A percentile compares a stretch with the other conserved stretches of the same genome.
These are phyloP conservation scores for Camellia oleifera DNA, from an alignment of 179 eudicot species.

Conservation along the genomic window DNA sequence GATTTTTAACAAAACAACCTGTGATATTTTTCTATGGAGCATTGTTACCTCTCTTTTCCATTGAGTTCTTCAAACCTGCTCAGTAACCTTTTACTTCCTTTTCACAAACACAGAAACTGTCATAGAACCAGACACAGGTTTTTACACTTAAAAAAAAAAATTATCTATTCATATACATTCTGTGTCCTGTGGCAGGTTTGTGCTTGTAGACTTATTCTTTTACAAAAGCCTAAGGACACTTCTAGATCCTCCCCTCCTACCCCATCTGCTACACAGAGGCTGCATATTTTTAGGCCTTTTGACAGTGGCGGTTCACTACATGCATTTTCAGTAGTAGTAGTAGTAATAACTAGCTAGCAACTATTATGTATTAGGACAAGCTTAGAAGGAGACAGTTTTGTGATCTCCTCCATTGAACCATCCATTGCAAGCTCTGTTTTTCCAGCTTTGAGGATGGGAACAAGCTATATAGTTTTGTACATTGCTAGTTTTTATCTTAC, in stretches of 20 bases:
- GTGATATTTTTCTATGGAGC: slow-evolving; percentile 17
- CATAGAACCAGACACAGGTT: too few relatives aligned
- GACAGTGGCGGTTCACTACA: slow-evolving; percentile 3
- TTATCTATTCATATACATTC: too few relatives aligned
- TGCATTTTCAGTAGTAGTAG: not conserved
- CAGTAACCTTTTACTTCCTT: not conserved
- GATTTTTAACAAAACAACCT: slow-evolving; percentile 22
- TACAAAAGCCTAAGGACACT: not conserved
- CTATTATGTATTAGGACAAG: not conserved
- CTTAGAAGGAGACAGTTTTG: slow-evolving; percentile 35
- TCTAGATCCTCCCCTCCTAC: not conserved
- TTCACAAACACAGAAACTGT: not conserved
- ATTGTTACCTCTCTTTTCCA: not conserved
- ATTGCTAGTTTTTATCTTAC: not conserved
- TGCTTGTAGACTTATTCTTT: too few relatives aligned
- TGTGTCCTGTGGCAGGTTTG: too few relatives aligned
- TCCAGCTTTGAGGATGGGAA: slow-evolving; percentile 14
- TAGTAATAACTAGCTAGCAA: not conserved
- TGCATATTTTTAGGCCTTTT: slow-evolving; percentile 53
- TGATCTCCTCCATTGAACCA: slow-evolving; percentile 27
- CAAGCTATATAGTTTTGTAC: slow-evolving; percentile 7
- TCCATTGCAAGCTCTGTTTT: slow-evolving; percentile 28
- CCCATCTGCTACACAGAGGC: slow-evolving; percentile 36
- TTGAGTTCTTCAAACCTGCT: not conserved
- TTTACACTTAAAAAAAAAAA: too few relatives aligned